phyloP scores from a whole-genome alignment of 2,329 filamentous ascomycete genomes.

The Biscogniauxia mediterranea region DNA sequence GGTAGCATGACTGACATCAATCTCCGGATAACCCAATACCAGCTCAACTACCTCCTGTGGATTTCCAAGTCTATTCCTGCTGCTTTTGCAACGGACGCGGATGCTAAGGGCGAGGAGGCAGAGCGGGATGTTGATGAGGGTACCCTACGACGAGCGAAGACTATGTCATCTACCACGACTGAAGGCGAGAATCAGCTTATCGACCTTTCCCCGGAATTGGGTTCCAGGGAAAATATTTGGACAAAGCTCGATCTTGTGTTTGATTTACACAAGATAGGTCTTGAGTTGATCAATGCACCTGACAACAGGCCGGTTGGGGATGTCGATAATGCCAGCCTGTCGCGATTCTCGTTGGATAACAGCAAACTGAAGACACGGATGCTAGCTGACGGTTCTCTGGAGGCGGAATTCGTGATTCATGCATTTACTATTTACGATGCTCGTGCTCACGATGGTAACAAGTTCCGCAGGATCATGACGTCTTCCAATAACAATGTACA shows the following conservation, averaged over 20 bases:
- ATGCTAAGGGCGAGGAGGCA: conserved; percentile 70
- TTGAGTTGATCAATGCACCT: conserved; percentile 80
- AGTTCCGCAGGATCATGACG: conserved; percentile 97
- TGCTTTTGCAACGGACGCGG: conserved; percentile 75
- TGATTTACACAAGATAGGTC: conserved; percentile 78
- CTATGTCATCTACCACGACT: conserved; percentile 38
- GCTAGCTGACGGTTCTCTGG: conserved; percentile 86
- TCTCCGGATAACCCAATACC: conserved; percentile 82
- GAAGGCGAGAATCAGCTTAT: conserved; percentile 43
- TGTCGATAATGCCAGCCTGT: conserved; percentile 76
- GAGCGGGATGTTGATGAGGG: conserved; percentile 68
- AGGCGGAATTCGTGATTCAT: conserved; percentile 89
- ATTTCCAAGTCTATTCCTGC: conserved; percentile 84
- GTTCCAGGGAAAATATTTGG: conserved; percentile 70
- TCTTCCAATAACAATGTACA: conserved; percentile 92
- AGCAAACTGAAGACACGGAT: conserved; percentile 90
- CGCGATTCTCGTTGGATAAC: conserved; percentile 90
- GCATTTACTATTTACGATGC: conserved; percentile 95
- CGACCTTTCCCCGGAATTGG: conserved; percentile 68
- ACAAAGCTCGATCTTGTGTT: conserved; percentile 92
- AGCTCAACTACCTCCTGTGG: conserved; percentile 85
- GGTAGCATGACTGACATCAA: conserved; percentile 94
- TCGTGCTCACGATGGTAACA: conserved; percentile 84
- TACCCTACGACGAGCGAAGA: conserved; percentile 49
- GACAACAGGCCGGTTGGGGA: conserved; percentile 77